Conservation (phyloP, 2,329 filamentous ascomycete species). For the Diaporthe capsici region DNA sequence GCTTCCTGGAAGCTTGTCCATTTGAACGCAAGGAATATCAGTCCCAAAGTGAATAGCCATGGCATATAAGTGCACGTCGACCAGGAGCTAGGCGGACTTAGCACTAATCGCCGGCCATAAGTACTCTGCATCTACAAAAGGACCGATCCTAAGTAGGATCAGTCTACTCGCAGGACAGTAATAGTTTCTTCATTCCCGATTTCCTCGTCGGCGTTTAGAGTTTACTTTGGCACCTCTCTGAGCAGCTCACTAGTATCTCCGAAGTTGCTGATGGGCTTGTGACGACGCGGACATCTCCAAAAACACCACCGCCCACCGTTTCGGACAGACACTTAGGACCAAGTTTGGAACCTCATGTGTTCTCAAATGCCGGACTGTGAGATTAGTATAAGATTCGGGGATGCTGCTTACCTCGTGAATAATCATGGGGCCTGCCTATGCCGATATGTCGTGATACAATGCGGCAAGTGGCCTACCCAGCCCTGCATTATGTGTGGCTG, state of each 20-base stretch:
- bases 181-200: too few species aligned
- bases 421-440: neutral
- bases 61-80: neutral
- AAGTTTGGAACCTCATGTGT: neutral
- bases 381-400: neutral
- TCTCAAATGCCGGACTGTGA: neutral
- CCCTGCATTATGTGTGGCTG: neutral
- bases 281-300: neutral
- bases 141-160: neutral
- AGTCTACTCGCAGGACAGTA: neutral
- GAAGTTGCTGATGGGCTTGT: neutral
- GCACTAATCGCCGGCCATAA: neutral
- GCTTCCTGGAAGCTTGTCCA: neutral
- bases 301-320: neutral
- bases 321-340: neutral
- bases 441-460: neutral
- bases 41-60: neutral
- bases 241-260: neutral
- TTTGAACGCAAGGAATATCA: neutral
- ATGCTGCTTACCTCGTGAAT: neutral
- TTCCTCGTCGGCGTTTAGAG: neutral
- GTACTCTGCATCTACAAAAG: neutral
- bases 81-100: conserved; percentile 23
- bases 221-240: too few species aligned
- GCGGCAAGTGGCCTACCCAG: neutral